These are phyloP conservation scores for Metschnikowia reukaufii DNA, from an alignment of 805 yeast species.

Conservation along the genomic window DNA sequence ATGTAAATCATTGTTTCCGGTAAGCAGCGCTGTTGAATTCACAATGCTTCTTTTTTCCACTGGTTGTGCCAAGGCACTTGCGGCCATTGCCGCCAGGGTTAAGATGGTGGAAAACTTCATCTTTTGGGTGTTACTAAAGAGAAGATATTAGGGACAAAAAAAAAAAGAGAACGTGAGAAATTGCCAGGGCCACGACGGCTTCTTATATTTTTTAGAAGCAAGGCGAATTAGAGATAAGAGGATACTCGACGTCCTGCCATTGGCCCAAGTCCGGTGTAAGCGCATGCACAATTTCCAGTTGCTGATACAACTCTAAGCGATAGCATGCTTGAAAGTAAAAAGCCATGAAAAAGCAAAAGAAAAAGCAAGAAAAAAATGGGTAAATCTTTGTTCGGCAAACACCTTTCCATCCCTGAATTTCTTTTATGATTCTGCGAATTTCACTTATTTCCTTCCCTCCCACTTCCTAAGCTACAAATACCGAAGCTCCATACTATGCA, in stretches of 20 bases:
- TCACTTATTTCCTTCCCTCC: no score
- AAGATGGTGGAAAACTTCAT: slow-evolving; percentile 15
- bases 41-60: slow-evolving; percentile 10
- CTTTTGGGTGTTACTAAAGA: not conserved
- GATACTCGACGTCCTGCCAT: no score
- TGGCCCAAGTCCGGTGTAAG: not conserved
- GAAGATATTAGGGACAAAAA: not conserved
- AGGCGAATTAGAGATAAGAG: no score
- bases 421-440: no score
- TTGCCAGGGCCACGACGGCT: no score
- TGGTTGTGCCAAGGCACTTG: slow-evolving; percentile 17
- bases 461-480: no score
- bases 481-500: no score
- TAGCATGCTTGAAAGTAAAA: not conserved
- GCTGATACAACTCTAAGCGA: not conserved
- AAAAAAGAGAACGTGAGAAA: no score
- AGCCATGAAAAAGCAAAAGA: no score
- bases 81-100: slow-evolving; percentile 15
- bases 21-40: slow-evolving; percentile 13
- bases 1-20: slow-evolving; percentile 19
- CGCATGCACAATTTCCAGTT: not conserved
- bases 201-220: no score
- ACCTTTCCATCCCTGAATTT: no score
- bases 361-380: not conserved
- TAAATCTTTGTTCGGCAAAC: no score